Evolutionary conservation across 164 flowering plant species (phyloP).

Genomic region (Warburgia ugandensis): DNA sequence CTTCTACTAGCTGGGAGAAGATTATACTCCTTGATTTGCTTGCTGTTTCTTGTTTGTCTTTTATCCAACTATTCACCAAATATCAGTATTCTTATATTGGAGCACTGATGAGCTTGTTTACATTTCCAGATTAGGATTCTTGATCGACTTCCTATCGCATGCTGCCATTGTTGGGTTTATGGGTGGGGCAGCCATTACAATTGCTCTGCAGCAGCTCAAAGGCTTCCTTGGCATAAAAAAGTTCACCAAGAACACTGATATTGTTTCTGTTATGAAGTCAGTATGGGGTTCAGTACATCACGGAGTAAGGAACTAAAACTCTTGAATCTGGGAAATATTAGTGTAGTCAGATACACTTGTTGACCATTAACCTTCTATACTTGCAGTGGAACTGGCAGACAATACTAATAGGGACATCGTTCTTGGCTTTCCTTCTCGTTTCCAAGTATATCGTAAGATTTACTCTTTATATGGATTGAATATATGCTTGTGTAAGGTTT

Average conservation of each 20-base stretch:
- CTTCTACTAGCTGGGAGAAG: too few species aligned
- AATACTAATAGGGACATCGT: conserved; percentile 54
- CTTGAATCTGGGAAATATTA: too few species aligned
- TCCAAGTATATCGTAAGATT: conserved; percentile 71
- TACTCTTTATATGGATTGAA: not conserved
- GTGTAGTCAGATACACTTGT: too few species aligned
- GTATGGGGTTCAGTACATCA: conserved; percentile 53
- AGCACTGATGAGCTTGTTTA: conserved; percentile 34
- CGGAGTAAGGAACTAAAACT: conserved; percentile 70
- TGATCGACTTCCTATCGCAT: conserved; percentile 91
- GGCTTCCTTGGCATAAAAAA: conserved; percentile 65
- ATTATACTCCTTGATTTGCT: too few species aligned
- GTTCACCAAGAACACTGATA: conserved; percentile 61
- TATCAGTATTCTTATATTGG: too few species aligned
- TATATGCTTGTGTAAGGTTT: too few species aligned
- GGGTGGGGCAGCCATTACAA: conserved; percentile 71
- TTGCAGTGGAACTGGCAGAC: conserved; percentile 64
- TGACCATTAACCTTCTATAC: not conserved
- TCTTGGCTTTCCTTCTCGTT: conserved; percentile 64
- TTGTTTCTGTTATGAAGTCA: conserved; percentile 62
- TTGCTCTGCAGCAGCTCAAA: conserved; percentile 71
- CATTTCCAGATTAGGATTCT: conserved; percentile 70
- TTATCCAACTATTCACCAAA: too few species aligned
- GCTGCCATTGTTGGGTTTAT: conserved; percentile 96
- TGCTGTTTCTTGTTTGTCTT: too few species aligned